Percentiles rank a stretch among this genome's conserved stretches.
These are phyloP conservation scores for Lyophyllum decastes DNA, from an alignment of 768 basidiomycete species.

Conservation along the genomic window DNA sequence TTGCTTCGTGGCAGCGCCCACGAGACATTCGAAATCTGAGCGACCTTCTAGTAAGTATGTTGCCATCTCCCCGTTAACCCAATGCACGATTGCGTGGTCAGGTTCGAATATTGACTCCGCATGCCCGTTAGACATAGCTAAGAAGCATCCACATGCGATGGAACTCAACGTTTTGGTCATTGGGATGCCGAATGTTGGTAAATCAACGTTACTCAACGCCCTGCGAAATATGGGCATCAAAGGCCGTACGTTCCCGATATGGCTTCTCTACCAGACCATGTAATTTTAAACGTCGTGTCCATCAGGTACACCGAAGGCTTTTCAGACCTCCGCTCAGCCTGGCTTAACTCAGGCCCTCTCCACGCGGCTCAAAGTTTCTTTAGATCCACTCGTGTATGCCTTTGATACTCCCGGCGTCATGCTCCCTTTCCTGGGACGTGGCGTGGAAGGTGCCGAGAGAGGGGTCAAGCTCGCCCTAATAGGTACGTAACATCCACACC, in stretches of 20 bases:
- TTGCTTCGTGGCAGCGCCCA: slow-evolving; percentile 70
- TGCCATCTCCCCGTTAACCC: slow-evolving; percentile 17
- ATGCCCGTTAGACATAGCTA: slow-evolving; percentile 62
- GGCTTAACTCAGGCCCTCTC: slow-evolving; percentile 90
- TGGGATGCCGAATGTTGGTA: slow-evolving; percentile 99
- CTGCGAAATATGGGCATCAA: slow-evolving; percentile 84
- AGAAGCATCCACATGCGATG: slow-evolving; percentile 64
- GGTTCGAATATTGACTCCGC: slow-evolving; percentile 5
- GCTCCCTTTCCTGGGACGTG: slow-evolving; percentile 91
- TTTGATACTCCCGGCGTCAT: slow-evolving; percentile 97
- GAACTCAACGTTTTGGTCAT: slow-evolving; percentile 90
- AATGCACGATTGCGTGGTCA: not conserved
- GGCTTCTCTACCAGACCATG: slow-evolving; percentile 5
- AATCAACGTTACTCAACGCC: slow-evolving; percentile 92
- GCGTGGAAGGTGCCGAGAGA: slow-evolving; percentile 83
- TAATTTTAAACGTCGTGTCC: slow-evolving; percentile 4
- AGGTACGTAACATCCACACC: slow-evolving; percentile 54
- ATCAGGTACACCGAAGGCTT: slow-evolving; percentile 81
- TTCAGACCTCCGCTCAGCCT: slow-evolving; percentile 86
- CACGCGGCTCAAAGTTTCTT: slow-evolving; percentile 81
- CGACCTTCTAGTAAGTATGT: slow-evolving; percentile 75
- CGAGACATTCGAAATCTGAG: slow-evolving; percentile 66
- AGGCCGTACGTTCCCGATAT: slow-evolving; percentile 60
- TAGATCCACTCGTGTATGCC: slow-evolving; percentile 85
- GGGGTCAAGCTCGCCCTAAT: slow-evolving; percentile 93